A percentile compares a stretch with the other conserved stretches of the same genome.
Conservation (phyloP, 352 stramenopile genomes). For the Hyphochytrium catenoides region DNA sequence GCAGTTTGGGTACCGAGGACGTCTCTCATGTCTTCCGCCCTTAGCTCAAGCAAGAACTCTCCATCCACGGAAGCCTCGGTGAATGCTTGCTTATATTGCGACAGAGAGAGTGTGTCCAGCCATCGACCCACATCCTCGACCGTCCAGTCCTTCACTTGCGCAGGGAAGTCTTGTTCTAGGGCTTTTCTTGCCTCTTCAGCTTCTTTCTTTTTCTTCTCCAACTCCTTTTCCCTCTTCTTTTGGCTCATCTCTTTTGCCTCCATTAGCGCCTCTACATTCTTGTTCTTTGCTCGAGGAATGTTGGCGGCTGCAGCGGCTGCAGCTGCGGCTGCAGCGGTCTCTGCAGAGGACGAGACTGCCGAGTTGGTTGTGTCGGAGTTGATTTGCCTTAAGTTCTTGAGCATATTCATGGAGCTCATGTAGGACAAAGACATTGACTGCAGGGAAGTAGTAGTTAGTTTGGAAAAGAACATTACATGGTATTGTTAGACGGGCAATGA, state of each 20-base stretch:
- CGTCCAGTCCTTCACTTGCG: slow-evolving; percentile 42
- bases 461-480: too few species aligned
- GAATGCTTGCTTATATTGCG: slow-evolving; percentile 72
- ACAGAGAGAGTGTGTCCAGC: slow-evolving; percentile 65
- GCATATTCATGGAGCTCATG: slow-evolving; percentile 83
- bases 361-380: slow-evolving; percentile 70
- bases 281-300: slow-evolving; percentile 41
- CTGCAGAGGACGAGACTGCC: slow-evolving; percentile 54
- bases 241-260: slow-evolving; percentile 16
- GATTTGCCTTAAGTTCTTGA: slow-evolving; percentile 75
- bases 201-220: slow-evolving; percentile 22
- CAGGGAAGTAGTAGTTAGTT: not conserved
- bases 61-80: slow-evolving; percentile 66
- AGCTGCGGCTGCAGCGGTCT: slow-evolving; percentile 58
- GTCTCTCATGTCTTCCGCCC: slow-evolving; percentile 66
- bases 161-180: slow-evolving; percentile 31
- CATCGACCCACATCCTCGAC: slow-evolving; percentile 73
- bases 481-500: too few species aligned
- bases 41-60: slow-evolving; percentile 69
- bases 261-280: slow-evolving; percentile 34
- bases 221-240: slow-evolving; percentile 43
- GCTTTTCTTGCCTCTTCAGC: slow-evolving; percentile 27
- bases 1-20: slow-evolving; percentile 57
- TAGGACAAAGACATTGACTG: slow-evolving; percentile 73
- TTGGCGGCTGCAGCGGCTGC: slow-evolving; percentile 59